Evolutionary conservation across 2,329 filamentous ascomycete species (phyloP), one percentile per base, ranked within the genome.

Genomic region (Lecanicillium sp.): DNA sequence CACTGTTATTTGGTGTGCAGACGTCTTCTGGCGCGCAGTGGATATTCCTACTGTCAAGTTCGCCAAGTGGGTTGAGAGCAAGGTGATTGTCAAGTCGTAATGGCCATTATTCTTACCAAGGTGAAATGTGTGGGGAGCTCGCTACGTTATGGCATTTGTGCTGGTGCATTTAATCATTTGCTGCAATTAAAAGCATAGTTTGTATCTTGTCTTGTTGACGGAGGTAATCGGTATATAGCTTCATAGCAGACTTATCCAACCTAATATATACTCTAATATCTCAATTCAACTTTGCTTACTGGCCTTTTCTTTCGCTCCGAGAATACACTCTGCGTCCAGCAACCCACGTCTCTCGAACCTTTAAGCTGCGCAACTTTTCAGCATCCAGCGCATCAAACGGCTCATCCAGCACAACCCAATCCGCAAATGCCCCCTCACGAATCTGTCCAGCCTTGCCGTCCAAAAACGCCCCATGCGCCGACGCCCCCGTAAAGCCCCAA

Each of bases 331-430:
- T 61, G 50, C 49, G 66, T 0, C 81, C 81, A 3, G 63, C 78
- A 27, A 85, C 71, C 81, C 81, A 86, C 1, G 81, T 85, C 62
- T 84, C 80, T 44, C 61, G 66, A 2, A 85, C 79, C 35, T 57
- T 65, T 7, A 81, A 50, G 4, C 59, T 60, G 17, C 75, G 69
- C 39, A 84, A 48, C 11, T 64, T 63, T 42, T 80, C 76, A 3
- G 72, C 43, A 10, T 66, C 61, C 22, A 73, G 55, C 1, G 50
- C 60, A 39, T 73, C 70, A 1, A 83, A 50, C 32, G 74, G 69
- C 44, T 63, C 54, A 45, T 84, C 79, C 11, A 85, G 57, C n/a
- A 86, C 79, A 4, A 85, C 65, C 80, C 79, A 85, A 55, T 85
- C 81, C 0, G 80, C 81, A 53, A 75, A 76, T 1, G 73, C 75